A percentile compares a stretch with the other conserved stretches of the same genome.
Conservation (phyloP, 192 early-diverging fungal species). For the Coemansia sp. region DNA sequence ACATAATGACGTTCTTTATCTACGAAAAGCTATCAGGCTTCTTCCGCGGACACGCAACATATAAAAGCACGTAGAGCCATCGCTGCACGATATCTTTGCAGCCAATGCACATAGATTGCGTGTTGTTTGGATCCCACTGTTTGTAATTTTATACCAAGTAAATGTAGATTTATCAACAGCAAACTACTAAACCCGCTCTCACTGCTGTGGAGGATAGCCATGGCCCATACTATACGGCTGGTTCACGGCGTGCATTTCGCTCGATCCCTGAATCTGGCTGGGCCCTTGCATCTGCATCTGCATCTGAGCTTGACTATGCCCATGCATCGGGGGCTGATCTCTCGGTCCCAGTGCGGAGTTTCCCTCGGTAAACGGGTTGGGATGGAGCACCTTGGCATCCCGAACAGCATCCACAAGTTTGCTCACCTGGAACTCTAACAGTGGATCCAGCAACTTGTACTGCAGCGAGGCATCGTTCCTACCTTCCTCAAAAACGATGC, state of each 20-base stretch:
- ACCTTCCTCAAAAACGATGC: conserved; percentile 31
- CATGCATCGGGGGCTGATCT: background rate
- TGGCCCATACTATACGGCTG: too few relatives aligned
- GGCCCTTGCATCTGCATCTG: too few relatives aligned
- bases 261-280: too few relatives aligned
- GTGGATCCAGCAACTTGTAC: conserved; percentile 48
- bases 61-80: background rate
- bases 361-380: conserved; percentile 15
- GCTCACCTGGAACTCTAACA: conserved; percentile 44
- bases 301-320: background rate
- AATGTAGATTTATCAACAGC: too few relatives aligned
- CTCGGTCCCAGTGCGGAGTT: too few relatives aligned
- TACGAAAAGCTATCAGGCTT: conserved; percentile 75
- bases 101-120: too few relatives aligned
- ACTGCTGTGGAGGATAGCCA: too few relatives aligned
- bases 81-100: too few relatives aligned
- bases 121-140: too few relatives aligned
- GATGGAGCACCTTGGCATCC: conserved; percentile 16
- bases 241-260: too few relatives aligned
- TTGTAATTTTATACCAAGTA: too few relatives aligned
- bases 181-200: too few relatives aligned
- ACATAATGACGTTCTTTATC: conserved; percentile 92
- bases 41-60: conserved; percentile 53
- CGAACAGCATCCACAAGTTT: conserved; percentile 40
- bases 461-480: conserved; percentile 45